A percentile compares a stretch with the other conserved stretches of the same genome.
Evolutionary conservation across 2,329 filamentous ascomycete genomes (phyloP).

Genomic region (Neonectria punicea): DNA sequence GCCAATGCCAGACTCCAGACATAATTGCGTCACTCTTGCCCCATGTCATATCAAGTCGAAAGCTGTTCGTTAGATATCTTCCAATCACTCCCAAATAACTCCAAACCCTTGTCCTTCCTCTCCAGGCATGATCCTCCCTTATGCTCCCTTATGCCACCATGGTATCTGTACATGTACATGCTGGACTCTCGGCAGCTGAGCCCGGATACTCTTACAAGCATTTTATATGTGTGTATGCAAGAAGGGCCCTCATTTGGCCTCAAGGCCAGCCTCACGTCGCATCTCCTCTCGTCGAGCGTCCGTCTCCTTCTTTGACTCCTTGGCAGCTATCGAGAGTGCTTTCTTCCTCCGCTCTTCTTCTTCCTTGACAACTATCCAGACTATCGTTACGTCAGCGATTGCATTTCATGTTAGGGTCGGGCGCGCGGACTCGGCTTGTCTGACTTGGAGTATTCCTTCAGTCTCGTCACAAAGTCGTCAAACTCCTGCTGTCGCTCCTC

Average conservation of each 20-base stretch:
- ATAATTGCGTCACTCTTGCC: neutral
- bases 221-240: conserved; percentile 11
- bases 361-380: conserved; percentile 63
- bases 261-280: conserved; percentile 59
- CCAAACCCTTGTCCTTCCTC: conserved; percentile 18
- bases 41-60: conserved; percentile 11
- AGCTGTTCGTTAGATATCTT: conserved; percentile 18
- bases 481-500: conserved; percentile 85
- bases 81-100: conserved; percentile 26
- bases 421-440: conserved; percentile 83
- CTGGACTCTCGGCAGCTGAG: conserved; percentile 13
- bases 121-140: conserved; percentile 15
- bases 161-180: conserved; percentile 42
- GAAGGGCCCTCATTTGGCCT: conserved; percentile 42
- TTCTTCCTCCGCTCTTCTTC: conserved; percentile 56
- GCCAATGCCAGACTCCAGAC: neutral
- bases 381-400: conserved; percentile 45
- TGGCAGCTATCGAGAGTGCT: conserved; percentile 48
- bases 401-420: too few relatives aligned
- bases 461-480: conserved; percentile 82
- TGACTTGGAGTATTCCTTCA: conserved; percentile 91
- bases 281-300: conserved; percentile 59
- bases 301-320: conserved; percentile 53
- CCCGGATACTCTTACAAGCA: conserved; percentile 39
- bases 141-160: conserved; percentile 10